Conservation (phyloP, 768 basidiomycete species). For the Agaricus sinodeliciosus region DNA sequence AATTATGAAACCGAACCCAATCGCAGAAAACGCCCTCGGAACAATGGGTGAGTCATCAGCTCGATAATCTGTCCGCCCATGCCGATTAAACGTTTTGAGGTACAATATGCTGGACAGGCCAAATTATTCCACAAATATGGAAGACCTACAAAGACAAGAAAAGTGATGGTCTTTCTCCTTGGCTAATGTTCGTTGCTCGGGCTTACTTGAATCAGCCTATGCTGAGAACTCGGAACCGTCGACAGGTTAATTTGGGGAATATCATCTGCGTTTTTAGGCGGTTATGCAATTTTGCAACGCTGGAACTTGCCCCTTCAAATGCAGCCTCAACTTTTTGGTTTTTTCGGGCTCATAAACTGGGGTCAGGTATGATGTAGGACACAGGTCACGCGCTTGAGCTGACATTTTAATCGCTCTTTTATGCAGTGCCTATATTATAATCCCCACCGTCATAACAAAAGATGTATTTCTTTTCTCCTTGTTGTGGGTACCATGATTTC, state of each 20-base stretch:
- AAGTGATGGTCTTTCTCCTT: conserved; percentile 62
- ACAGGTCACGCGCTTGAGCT: not conserved
- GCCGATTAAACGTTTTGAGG: conserved; percentile 27
- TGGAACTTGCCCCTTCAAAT: conserved; percentile 69
- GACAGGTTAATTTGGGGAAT: conserved; percentile 56
- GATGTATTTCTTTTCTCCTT: conserved; percentile 23
- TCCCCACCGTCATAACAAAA: conserved; percentile 27
- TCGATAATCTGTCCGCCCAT: not conserved
- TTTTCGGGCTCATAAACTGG: conserved; percentile 57
- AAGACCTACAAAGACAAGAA: conserved; percentile 65
- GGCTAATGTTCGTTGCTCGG: conserved; percentile 45
- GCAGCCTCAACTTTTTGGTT: conserved; percentile 60
- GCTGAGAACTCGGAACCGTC: not conserved
- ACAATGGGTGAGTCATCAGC: conserved; percentile 44
- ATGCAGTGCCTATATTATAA: conserved; percentile 65
- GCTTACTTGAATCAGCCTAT: not conserved
- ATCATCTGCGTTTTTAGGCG: conserved; percentile 54
- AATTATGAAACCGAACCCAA: conserved; percentile 40
- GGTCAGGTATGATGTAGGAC: conserved; percentile 39
- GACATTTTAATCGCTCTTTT: not conserved
- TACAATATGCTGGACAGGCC: conserved; percentile 59
- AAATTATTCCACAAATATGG: conserved; percentile 66
- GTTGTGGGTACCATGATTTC: conserved; percentile 32
- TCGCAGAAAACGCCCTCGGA: conserved; percentile 62
- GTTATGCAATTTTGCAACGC: conserved; percentile 57